Base-by-base conservation (phyloP, 192 early-diverging fungal genomes). In the Entophlyctis helioformis region DNA sequence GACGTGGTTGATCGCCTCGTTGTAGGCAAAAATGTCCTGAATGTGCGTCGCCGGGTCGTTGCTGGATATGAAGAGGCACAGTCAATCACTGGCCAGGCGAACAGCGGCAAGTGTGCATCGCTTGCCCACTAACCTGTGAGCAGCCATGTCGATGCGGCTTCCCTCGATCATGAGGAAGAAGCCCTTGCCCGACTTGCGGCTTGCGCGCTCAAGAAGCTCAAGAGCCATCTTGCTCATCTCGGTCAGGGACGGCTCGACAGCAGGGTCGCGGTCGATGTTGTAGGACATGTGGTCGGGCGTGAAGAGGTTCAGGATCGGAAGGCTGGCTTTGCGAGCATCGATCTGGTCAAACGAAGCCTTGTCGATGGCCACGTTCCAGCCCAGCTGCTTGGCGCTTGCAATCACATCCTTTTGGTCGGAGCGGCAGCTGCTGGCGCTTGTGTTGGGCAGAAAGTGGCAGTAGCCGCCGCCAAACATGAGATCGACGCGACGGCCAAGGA, bases 101-200 rank as follows among this genome's bases (percentile, higher is more conserved):
- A n/a, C 6, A 31, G 29, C 11, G 29, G 29, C 29, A 4, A 31
- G 29, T 31, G 26, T 42, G 19, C n/a, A n/a, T n/a, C n/a, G n/a
- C n/a, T n/a, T n/a, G n/a, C n/a, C n/a, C n/a, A n/a, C 19, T 27
- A 21, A 54, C 50, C 28, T 59, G 55, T 98, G 95, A 4, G 85
- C 95, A 0, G 87, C 95, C 91, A 96, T 93, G 57, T 98, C 87
- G 49, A 98, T 98, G 36, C 89, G 66, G 47, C 83, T 86, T 26
- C 95, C 89, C 68, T 98, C 95, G 50, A 98, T 83, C 87, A 98
- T 89, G 56, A 98, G 63, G 57, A 96, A 91, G 64, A 96, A 98
- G 3, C 95, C 91, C 32, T 52, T 59, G 0, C 66, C 51, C 39
- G 74, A 69, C 20, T 61, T 56, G 44, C 65, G 53, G 2, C 76